These are phyloP conservation scores for Dictyostelium purpureum DNA, from an alignment of 78 protist genomes.

Conservation along the genomic window DNA sequence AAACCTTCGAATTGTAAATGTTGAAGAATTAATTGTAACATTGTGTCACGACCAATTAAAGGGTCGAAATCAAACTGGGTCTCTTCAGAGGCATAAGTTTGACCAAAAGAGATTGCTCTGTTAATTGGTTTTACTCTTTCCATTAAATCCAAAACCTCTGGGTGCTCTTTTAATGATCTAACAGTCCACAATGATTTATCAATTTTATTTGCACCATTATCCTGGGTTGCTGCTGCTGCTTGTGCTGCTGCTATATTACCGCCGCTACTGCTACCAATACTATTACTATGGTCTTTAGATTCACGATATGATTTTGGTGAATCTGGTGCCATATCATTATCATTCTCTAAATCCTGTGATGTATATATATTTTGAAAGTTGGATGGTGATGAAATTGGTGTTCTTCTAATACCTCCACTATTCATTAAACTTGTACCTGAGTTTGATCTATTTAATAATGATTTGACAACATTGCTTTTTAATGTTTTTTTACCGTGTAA, in stretches of 20 bases:
- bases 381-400: neutral
- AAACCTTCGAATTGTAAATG: conserved; percentile 76
- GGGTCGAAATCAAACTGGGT: conserved; percentile 58
- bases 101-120: conserved; percentile 52
- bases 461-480: conserved; percentile 40
- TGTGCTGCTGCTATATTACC: neutral
- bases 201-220: conserved; percentile 5
- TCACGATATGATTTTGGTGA: conserved; percentile 31
- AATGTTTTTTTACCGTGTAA: conserved; percentile 35
- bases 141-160: conserved; percentile 51
- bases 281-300: conserved; percentile 1
- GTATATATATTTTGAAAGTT: neutral
- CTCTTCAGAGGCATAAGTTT: conserved; percentile 61
- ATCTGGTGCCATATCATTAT: neutral
- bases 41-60: conserved; percentile 65
- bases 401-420: conserved; percentile 3
- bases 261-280: neutral
- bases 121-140: conserved; percentile 61
- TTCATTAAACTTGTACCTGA: conserved; percentile 27
- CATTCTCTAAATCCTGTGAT: neutral
- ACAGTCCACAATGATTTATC: conserved; percentile 73
- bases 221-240: neutral
- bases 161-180: conserved; percentile 69
- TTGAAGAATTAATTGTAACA: conserved; percentile 64
- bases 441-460: conserved; percentile 40